Base-by-base conservation (phyloP, 2,329 filamentous ascomycete genomes). In the Orbilia ellipsospora region DNA sequence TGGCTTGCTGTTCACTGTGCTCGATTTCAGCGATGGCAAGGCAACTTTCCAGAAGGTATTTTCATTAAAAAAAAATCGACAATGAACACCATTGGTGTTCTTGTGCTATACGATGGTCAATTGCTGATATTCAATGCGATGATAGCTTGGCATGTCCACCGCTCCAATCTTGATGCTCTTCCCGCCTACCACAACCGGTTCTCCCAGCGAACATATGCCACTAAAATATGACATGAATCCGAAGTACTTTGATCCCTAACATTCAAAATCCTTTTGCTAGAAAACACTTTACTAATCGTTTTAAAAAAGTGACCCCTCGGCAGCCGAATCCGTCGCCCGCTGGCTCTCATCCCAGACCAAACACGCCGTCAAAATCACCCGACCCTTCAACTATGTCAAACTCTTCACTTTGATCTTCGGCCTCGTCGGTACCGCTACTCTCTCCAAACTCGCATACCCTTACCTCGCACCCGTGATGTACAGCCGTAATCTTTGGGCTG, bases 401-500 rank as follows among this genome's bases (percentile, higher is more conserved):
- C 90, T 93, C 82, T 85, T 90, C 68, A 87, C 89, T 7, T 85
- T 87, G 20, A 86, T 89, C 45, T 91, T 91, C 4, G 85, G 90
- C n/a, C 73, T 91, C 0, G 85, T 96, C 13, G 93, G 91, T 55
- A 82, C 86, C 8, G 82, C 90, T 52, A 94, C 93, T 0, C 86
- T 90, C 62, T 80, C 90, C 67, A 89, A 88, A 31, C 90, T 94
- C 56, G 87, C 90, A 12, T 91, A 89, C 79, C 92, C 92, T 4
- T 96, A 94, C 80, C 80, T 97, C 12, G 94, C 10, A 2, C 94
- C 94, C 2, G 80, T 97, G 73, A 82, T 97, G 42, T 92, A 93
- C 82, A 97, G 91, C 85, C 91, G 94, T 79, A 98, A 96, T 80
- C 84, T 98, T 16, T 99, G 95, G 95, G 94, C 94, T 23, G 92